Base-by-base conservation (phyloP, 225 moss, liverwort and hornwort genomes). In the Rhytidiadelphus loreus region DNA sequence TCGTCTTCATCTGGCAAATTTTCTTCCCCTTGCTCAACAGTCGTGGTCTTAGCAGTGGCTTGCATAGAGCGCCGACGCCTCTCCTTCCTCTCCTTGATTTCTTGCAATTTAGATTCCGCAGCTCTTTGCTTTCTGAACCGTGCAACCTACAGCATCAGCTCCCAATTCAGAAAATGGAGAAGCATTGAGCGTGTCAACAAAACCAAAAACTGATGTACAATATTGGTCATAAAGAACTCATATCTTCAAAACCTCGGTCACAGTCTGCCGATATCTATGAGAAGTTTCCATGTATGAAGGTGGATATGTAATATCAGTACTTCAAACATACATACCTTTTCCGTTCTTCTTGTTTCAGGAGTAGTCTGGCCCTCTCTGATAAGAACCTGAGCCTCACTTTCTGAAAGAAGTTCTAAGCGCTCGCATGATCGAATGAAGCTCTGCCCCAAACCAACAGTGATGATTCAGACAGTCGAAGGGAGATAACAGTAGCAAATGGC, bases 81-180 rank as follows among this genome's bases (percentile, higher is more conserved):
- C 72, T 97, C 99, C 90, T 94, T 96, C 75, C 96, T 96, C 84
- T 97, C 96, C 81, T 91, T 97, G 16, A 99, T 96, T 88, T 99
- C 99, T 90, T 95, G 97, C 82, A 99, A 93, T 90, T 95, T 96
- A 68, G 96, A 93, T 91, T 97, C 97, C 65, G 97, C 97, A 77
- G 94, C 97, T 93, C 96, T 96, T 89, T 96, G 99, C 91, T 96
- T 96, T 91, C 92, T 99, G 29, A 97, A 99, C 37, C 99, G 95
- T 72, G 96, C 96, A 79, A 97, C 93, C 97, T 98, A 94, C 59
- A 84, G 28, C 84, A 85, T 74, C 88, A 78, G 62, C 75, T 44
- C 59, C 79, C 57, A 73, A 43, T 84, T 82, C n/a, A 92, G 84
- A 39, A 77, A 69, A 81, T 81, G 44, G 89, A 72, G 60, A 90